A percentile compares a stretch with the other conserved stretches of the same genome.
Conservation (phyloP, 208 protist species). For the Balamuthia mandrillaris region DNA sequence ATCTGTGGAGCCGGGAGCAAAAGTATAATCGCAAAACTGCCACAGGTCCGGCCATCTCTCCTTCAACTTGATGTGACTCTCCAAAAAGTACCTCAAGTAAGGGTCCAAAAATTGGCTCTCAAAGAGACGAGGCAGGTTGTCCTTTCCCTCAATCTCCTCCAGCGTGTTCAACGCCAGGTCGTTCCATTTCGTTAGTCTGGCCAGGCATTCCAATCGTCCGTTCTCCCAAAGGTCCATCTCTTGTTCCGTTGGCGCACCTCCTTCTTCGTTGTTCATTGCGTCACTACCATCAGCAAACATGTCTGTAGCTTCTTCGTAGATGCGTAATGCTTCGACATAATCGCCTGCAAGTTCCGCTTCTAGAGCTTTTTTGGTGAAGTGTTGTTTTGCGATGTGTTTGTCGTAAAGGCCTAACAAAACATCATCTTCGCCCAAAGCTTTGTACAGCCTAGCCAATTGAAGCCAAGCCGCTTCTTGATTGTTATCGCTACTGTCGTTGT, state of each 20-base stretch:
- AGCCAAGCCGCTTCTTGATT: conserved; percentile 28
- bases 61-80: conserved; percentile 43
- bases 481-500: too few species aligned
- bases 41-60: conserved; percentile 45
- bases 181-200: conserved; percentile 53
- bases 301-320: conserved; percentile 56
- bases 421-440: conserved; percentile 66
- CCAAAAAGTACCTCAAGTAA: conserved; percentile 42
- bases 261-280: background rate
- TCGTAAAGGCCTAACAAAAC: conserved; percentile 63
- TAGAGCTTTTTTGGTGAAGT: conserved; percentile 56
- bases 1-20: background rate
- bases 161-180: conserved; percentile 45
- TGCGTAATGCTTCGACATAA: conserved; percentile 53
- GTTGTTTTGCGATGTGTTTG: conserved; percentile 47
- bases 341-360: conserved; percentile 59
- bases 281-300: background rate
- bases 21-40: conserved; percentile 27
- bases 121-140: too few species aligned
- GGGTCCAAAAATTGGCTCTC: conserved; percentile 26
- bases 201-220: conserved; percentile 60
- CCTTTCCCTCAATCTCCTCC: conserved; percentile 35
- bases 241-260: conserved; percentile 6
- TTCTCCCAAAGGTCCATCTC: conserved; percentile 70
- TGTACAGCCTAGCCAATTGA: conserved; percentile 51